A percentile compares a stretch with the other conserved stretches of the same genome.
These are phyloP conservation scores for Buddleja alternifolia DNA, from an alignment of 257 asterid species.

Conservation along the genomic window DNA sequence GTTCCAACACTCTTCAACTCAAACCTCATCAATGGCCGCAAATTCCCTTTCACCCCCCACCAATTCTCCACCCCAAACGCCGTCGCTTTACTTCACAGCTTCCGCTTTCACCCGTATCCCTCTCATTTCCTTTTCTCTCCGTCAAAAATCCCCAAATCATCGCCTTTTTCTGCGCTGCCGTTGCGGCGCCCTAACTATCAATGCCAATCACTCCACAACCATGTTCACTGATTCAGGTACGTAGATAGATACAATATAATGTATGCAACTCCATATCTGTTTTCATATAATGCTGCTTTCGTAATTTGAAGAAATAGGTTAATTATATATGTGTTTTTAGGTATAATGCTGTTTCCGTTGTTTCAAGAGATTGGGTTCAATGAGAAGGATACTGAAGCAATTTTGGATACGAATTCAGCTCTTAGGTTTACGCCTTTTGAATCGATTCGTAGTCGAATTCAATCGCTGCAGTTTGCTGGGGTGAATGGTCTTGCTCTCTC, in stretches of 20 bases:
- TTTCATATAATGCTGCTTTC: too few relatives aligned
- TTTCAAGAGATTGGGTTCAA: slow-evolving; percentile 71
- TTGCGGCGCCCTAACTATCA: slow-evolving; percentile 41
- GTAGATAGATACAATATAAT: neutral
- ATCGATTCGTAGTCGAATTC: slow-evolving; percentile 50
- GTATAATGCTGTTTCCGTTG: slow-evolving; percentile 47
- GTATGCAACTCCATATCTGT: too few relatives aligned
- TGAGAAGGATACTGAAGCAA: slow-evolving; percentile 58
- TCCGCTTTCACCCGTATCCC: slow-evolving; percentile 28
- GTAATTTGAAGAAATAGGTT: neutral
- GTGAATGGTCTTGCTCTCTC: slow-evolving; percentile 53
- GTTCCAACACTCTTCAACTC: slow-evolving; percentile 14
- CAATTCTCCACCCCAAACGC: slow-evolving; percentile 27
- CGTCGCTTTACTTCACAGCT: slow-evolving; percentile 30
- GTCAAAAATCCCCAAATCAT: slow-evolving; percentile 20
- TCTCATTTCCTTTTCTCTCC: slow-evolving; percentile 22
- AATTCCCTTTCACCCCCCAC: slow-evolving; percentile 30
- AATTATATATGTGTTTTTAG: slow-evolving; percentile 39
- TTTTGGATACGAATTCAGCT: slow-evolving; percentile 46
- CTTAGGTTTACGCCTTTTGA: slow-evolving; percentile 51
- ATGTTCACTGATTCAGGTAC: slow-evolving; percentile 40
- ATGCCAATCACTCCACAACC: slow-evolving; percentile 31
- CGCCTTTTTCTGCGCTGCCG: slow-evolving; percentile 40
- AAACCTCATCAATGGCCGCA: slow-evolving; percentile 44
- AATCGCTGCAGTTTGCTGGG: slow-evolving; percentile 58